These are phyloP conservation scores for Venturia nashicola DNA, from an alignment of 2,329 filamentous ascomycete genomes.

Conservation along the genomic window DNA sequence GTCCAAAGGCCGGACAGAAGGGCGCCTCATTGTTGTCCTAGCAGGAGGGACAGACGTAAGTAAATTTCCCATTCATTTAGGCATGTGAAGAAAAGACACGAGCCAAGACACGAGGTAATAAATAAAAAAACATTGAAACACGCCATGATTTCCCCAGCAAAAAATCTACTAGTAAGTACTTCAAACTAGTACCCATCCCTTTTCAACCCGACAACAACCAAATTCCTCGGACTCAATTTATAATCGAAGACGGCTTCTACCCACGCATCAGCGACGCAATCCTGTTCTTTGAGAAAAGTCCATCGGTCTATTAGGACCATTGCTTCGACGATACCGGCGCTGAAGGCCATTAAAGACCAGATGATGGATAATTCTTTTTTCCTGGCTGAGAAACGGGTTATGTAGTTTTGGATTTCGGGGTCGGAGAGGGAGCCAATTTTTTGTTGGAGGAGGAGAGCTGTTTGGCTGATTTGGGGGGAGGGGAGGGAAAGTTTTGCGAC, in stretches of 20 bases:
- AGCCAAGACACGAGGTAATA: too few species aligned
- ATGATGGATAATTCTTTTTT: conserved; percentile 76
- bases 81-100: too few species aligned
- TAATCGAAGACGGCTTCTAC: conserved; percentile 93
- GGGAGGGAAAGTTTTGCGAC: conserved; percentile 52
- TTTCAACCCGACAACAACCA: conserved; percentile 67
- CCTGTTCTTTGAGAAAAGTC: conserved; percentile 72
- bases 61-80: too few species aligned
- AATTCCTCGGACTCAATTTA: conserved; percentile 68
- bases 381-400: conserved; percentile 46
- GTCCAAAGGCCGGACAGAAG: too few species aligned
- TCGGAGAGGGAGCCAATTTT: conserved; percentile 61
- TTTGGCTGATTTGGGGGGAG: conserved; percentile 29
- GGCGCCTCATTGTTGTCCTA: too few species aligned
- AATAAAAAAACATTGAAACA: too few species aligned
- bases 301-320: conserved; percentile 85
- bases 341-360: conserved; percentile 95
- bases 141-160: too few species aligned
- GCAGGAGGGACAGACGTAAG: too few species aligned
- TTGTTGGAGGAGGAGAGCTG: conserved; percentile 26
- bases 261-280: conserved; percentile 63
- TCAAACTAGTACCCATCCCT: too few species aligned
- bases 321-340: conserved; percentile 77
- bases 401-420: conserved; percentile 62
- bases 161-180: too few species aligned